Percentiles rank a stretch among this genome's conserved stretches.
Conservation (phyloP, 1,139 yeast species). For the Magnusiomyces tetraspermus region DNA sequence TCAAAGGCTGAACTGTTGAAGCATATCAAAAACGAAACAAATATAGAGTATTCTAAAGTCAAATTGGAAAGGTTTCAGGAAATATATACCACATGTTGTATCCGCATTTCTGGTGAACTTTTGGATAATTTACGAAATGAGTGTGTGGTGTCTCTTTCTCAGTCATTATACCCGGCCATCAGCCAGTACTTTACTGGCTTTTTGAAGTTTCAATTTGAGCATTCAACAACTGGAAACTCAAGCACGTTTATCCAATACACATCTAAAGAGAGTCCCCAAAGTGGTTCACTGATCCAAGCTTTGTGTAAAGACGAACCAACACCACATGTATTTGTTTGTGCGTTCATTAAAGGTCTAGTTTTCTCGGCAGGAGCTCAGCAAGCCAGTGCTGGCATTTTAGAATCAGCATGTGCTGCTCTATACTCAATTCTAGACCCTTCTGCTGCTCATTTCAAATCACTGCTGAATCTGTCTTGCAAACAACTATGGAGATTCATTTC, state of each 20-base stretch:
- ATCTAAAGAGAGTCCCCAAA: slow-evolving; percentile 11
- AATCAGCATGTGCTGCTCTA: background rate
- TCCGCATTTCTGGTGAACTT: slow-evolving; percentile 49
- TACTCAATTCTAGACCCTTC: background rate
- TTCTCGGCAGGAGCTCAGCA: slow-evolving; percentile 54
- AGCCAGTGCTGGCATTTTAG: slow-evolving; percentile 42
- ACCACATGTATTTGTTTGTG: slow-evolving; percentile 31
- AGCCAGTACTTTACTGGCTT: background rate
- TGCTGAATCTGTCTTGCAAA: background rate
- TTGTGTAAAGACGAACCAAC: slow-evolving; percentile 19
- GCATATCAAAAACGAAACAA: background rate
- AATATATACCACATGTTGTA: slow-evolving; percentile 27
- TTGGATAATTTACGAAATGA: slow-evolving; percentile 35
- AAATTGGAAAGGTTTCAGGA: slow-evolving; percentile 21
- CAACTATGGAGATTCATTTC: background rate
- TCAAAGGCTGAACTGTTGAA: background rate
- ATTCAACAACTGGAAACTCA: background rate
- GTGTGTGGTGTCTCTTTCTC: background rate
- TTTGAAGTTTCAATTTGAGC: background rate
- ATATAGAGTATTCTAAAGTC: slow-evolving; percentile 3
- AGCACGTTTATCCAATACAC: background rate
- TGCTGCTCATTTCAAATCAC: background rate
- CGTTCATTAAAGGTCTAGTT: slow-evolving; percentile 43
- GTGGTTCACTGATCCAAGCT: slow-evolving; percentile 15
- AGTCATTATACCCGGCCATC: background rate